phyloP scores from a whole-genome alignment of 139 green algal genomes.

The Deuterostichococcus epilithicus region DNA sequence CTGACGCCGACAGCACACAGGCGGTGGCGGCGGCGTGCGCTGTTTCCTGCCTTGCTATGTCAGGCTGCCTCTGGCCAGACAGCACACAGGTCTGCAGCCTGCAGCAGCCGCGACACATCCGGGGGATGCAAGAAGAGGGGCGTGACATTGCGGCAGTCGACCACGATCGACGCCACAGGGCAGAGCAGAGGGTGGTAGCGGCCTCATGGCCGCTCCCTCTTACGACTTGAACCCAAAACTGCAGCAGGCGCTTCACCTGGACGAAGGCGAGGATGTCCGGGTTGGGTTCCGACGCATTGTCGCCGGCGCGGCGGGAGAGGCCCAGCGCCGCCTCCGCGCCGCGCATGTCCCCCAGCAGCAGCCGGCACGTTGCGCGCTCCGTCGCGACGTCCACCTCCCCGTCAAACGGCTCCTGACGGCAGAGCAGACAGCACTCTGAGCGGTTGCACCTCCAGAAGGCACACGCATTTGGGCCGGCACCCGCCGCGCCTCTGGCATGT shows the following conservation, averaged over 20 bases:
- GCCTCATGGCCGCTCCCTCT: not conserved
- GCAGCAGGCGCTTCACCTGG: conserved; percentile 8
- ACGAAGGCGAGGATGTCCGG: conserved; percentile 28
- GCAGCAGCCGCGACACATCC: not conserved
- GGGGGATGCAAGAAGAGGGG: too few species aligned
- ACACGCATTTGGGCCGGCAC: too few species aligned
- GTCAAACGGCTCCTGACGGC: not conserved
- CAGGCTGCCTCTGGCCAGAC: not conserved
- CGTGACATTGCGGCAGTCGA: too few species aligned
- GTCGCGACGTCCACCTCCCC: conserved; percentile 16
- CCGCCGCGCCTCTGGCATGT: too few species aligned
- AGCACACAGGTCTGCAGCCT: not conserved
- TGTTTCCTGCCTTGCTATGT: not conserved
- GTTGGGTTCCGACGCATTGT: conserved; percentile 12
- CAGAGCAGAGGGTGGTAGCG: not conserved
- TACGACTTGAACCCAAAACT: not conserved
- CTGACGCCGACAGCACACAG: not conserved
- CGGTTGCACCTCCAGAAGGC: too few species aligned
- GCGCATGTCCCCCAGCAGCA: conserved; percentile 36
- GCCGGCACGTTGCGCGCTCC: conserved; percentile 18
- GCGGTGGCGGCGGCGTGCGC: not conserved
- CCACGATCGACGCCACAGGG: too few species aligned
- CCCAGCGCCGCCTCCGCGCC: conserved; percentile 27
- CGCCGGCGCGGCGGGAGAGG: conserved; percentile 1
- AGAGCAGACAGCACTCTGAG: not conserved